phyloP scores from a whole-genome alignment of 805 yeast genomes.

The Cyberlindnera saturnus region DNA sequence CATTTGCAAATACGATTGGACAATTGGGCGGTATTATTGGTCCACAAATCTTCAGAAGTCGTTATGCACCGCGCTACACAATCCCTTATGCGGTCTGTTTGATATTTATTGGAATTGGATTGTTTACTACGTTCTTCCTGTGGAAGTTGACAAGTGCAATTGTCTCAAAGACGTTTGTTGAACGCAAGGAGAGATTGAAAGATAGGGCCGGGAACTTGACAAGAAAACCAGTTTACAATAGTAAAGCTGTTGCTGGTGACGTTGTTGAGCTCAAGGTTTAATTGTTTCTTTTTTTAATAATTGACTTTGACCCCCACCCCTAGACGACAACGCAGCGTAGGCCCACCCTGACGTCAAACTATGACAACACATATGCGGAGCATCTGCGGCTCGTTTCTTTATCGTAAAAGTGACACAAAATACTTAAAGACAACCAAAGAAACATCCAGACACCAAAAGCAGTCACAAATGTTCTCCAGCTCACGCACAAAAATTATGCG shows the following conservation, averaged over 20 bases:
- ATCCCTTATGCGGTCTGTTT: constrained; percentile 8
- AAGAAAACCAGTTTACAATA: constrained; percentile 1
- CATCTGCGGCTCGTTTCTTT: too few species aligned
- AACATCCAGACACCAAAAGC: too few species aligned
- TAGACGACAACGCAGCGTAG: not conserved
- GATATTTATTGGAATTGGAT: constrained; percentile 4
- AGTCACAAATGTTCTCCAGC: too few species aligned
- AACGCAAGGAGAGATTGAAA: not conserved
- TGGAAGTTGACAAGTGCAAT: not conserved
- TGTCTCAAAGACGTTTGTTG: not conserved
- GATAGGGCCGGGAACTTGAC: not conserved
- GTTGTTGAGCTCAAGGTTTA: not conserved
- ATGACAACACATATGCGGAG: too few species aligned
- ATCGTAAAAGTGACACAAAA: too few species aligned
- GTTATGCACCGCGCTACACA: constrained; percentile 4
- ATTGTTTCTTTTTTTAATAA: not conserved
- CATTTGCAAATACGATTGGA: constrained; percentile 5
- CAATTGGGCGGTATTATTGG: constrained; percentile 12
- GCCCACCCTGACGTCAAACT: too few species aligned
- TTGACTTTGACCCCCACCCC: not conserved
- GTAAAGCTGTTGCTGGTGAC: not conserved
- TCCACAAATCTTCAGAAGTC: constrained; percentile 10
- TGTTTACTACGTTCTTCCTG: not conserved
- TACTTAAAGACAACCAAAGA: too few species aligned
- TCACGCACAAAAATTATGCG: too few species aligned